These are phyloP conservation scores for Aspergillus uvarum DNA, from an alignment of 2,329 filamentous ascomycete genomes.

Conservation along the genomic window DNA sequence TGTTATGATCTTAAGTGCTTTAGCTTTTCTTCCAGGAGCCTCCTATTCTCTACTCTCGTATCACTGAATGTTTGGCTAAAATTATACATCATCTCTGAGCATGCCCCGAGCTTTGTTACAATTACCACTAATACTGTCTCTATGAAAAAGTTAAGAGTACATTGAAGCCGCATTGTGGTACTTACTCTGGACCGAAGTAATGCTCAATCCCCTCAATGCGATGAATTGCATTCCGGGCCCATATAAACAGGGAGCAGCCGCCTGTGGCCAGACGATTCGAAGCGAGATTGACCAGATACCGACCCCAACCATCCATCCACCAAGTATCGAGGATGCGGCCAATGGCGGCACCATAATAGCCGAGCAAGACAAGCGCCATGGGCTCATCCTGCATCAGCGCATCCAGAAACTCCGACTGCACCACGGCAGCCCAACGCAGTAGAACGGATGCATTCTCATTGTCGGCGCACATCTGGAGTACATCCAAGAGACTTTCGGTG, in stretches of 20 bases:
- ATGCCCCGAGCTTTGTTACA: too few relatives aligned
- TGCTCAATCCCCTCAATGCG: neutral
- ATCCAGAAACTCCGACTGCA: conserved; percentile 1
- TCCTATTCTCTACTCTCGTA: too few relatives aligned
- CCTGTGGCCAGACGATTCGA: neutral
- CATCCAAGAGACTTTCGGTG: neutral
- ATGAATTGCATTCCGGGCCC: neutral
- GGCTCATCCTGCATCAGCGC: neutral
- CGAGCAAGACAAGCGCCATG: conserved; percentile 1
- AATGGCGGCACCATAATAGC: conserved; percentile 8
- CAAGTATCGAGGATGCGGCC: conserved; percentile 5
- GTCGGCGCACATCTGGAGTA: neutral
- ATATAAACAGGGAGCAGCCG: neutral
- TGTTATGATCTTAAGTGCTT: too few relatives aligned
- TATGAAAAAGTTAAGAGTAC: too few relatives aligned
- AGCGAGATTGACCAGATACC: conserved; percentile 1
- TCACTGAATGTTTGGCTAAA: too few relatives aligned
- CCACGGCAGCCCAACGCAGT: conserved; percentile 11
- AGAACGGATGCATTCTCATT: conserved; percentile 4
- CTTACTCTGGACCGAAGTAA: too few relatives aligned
- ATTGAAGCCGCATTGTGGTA: too few relatives aligned
- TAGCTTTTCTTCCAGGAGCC: too few relatives aligned
- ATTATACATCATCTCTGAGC: too few relatives aligned
- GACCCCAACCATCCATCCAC: conserved; percentile 16
- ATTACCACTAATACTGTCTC: too few relatives aligned